Evolutionary conservation across 306 rosid genomes (phyloP), one percentile per base, ranked within the genome.

Genomic region (Casuarina cunninghamiana): DNA sequence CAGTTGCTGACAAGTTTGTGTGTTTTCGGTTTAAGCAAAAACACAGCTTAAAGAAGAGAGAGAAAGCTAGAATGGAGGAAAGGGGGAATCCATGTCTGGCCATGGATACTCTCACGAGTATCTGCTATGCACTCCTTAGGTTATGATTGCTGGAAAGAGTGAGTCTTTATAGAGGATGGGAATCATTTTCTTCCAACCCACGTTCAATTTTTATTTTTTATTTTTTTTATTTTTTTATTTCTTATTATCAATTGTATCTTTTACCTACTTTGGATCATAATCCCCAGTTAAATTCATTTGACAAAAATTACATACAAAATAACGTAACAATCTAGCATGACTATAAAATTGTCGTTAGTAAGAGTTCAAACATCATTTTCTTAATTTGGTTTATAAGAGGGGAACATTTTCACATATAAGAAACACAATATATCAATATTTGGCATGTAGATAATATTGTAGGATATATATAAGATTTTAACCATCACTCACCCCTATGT

Each of bases 31-130:
- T 77, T 26, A 78, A 57, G 26, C 79, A 51, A 12, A 81, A 65
- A 60, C 85, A 71, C 38, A 78, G 41, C 60, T 81, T 44, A 58
- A 78, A 74, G 81, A 21, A 75, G 81, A 58, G 81, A 63, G 75
- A 54, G n/a, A 78, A 21, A 54, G 71, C 69, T 35, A 75, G 38
- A 13, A 84, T 57, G 51, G 3, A 53, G 9, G 37, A 15, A 69
- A 49, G 49, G 19, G 63, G 39, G 17, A 58, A 55, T 49, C 48
- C 41, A 50, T 41, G 71, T 63, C 71, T 13, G 57, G 77, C 80
- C 86, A 82, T 83, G 11, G 48, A 38, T 50, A 46, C 55, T 7
- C 38, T 16, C 50, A 9, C 5, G 15, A 41, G 17, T 32, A 61
- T 57, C 4, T 62, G 5, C 63, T 57, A 35, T 10, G 43, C 35